A percentile compares a stretch with the other conserved stretches of the same genome.
Conservation (phyloP, 192 early-diverging fungal genomes). For the Phlyctochytrium bullatum region DNA sequence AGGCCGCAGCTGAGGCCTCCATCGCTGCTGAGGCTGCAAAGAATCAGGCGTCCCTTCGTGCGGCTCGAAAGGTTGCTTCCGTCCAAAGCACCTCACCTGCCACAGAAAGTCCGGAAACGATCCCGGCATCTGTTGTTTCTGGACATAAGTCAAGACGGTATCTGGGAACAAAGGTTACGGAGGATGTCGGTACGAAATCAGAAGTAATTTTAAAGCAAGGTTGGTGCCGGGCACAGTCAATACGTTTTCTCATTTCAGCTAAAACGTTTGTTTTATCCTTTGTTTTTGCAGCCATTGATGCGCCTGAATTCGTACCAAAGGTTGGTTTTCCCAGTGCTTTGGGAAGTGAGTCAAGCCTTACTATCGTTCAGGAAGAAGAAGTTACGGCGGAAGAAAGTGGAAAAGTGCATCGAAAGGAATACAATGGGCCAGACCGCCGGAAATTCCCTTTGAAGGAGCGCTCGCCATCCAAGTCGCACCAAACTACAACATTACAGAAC, state of each 20-base stretch:
- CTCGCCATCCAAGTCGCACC: too few species aligned
- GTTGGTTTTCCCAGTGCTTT: not conserved
- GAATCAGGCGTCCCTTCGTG: not conserved
- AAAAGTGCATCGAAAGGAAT: too few species aligned
- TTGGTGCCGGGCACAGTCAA: too few species aligned
- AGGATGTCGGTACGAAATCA: not conserved
- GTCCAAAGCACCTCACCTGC: too few species aligned
- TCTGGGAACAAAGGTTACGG: not conserved
- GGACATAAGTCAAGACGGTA: not conserved
- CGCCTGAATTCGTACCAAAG: not conserved
- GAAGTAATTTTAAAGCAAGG: not conserved
- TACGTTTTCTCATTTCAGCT: too few species aligned
- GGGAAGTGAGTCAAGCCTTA: too few species aligned
- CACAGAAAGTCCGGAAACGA: not conserved
- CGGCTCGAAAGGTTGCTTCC: too few species aligned
- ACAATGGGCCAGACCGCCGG: too few species aligned
- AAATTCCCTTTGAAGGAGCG: too few species aligned
- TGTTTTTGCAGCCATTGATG: not conserved
- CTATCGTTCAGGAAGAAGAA: too few species aligned
- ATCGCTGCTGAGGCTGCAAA: not conserved
- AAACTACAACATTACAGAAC: too few species aligned
- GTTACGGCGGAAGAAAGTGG: too few species aligned
- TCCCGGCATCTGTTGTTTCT: not conserved
- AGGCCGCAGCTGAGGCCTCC: not conserved
- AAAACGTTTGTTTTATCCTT: not conserved